Evolutionary conservation across 371 early-diverging fungal species (phyloP).

Genomic region (Syncephalastrum contaminatum): DNA sequence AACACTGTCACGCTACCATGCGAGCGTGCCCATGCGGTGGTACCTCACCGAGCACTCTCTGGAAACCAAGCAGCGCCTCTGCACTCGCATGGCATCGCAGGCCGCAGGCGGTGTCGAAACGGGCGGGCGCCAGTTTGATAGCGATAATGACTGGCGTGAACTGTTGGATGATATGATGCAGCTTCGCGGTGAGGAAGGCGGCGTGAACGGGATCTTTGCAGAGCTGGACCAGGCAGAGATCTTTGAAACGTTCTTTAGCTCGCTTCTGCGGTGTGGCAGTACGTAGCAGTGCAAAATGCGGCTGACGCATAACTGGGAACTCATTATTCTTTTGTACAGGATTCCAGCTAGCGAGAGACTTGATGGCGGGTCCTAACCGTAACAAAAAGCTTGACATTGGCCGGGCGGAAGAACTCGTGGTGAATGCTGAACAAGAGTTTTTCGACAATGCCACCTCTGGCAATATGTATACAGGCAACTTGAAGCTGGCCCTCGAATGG

Average conservation of each 20-base stretch:
- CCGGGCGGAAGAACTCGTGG: constrained; percentile 60
- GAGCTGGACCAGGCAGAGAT: constrained; percentile 55
- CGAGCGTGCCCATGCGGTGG: constrained; percentile 60
- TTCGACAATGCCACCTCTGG: constrained; percentile 77
- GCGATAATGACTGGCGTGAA: constrained; percentile 71
- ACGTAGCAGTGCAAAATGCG: constrained; percentile 26
- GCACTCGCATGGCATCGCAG: constrained; percentile 64
- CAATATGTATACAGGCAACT: constrained; percentile 61
- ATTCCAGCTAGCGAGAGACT: constrained; percentile 65
- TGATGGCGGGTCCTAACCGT: constrained; percentile 50
- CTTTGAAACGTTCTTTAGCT: constrained; percentile 65
- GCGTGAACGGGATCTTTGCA: constrained; percentile 53
- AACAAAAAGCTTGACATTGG: constrained; percentile 52
- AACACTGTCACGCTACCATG: constrained; percentile 61
- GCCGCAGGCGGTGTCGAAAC: constrained; percentile 60
- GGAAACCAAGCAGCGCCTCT: constrained; percentile 56
- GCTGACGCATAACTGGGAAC: background rate
- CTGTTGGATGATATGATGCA: constrained; percentile 70
- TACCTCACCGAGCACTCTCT: constrained; percentile 50
- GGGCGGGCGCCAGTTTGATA: constrained; percentile 55
- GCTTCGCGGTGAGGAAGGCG: constrained; percentile 37
- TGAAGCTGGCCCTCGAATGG: constrained; percentile 81
- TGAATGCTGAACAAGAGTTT: constrained; percentile 73
- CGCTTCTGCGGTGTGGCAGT: constrained; percentile 71
- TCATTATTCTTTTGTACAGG: constrained; percentile 30